phyloP scores from a whole-genome alignment of 2,329 filamentous ascomycete species.

The Helicocarpus griseus region DNA sequence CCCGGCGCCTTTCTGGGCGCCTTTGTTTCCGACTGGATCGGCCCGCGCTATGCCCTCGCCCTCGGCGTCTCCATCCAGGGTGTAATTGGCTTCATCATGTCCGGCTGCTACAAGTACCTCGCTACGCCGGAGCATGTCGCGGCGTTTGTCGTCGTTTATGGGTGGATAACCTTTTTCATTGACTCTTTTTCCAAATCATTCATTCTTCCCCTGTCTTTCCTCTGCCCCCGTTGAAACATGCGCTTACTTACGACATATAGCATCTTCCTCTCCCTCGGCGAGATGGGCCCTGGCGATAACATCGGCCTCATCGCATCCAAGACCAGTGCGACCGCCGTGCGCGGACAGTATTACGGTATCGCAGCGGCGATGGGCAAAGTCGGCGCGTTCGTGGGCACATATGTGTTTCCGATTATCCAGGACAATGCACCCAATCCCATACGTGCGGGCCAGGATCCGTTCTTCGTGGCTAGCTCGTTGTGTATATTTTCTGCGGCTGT shows the following conservation, averaged over 20 bases:
- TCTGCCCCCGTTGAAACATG: neutral
- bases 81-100: slow-evolving; percentile 80
- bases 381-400: slow-evolving; percentile 72
- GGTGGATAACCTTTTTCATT: slow-evolving; percentile 27
- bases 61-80: slow-evolving; percentile 64
- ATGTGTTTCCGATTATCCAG: slow-evolving; percentile 65
- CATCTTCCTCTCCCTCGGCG: slow-evolving; percentile 66
- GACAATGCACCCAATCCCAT: slow-evolving; percentile 45
- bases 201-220: neutral
- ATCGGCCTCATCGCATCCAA: slow-evolving; percentile 82
- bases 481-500: slow-evolving; percentile 65
- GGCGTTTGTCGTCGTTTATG: slow-evolving; percentile 70
- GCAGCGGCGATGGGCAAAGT: slow-evolving; percentile 39
- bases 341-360: slow-evolving; percentile 60
- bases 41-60: slow-evolving; percentile 64
- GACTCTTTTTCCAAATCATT: neutral
- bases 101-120: slow-evolving; percentile 64
- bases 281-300: slow-evolving; percentile 82
- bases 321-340: slow-evolving; percentile 77
- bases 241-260: slow-evolving; percentile 19
- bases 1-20: slow-evolving; percentile 72
- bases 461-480: slow-evolving; percentile 71
- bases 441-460: slow-evolving; percentile 69
- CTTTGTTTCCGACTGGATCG: slow-evolving; percentile 66
- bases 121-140: slow-evolving; percentile 57